Percentiles rank a stretch among this genome's conserved stretches.
Conservation (phyloP, 352 stramenopile genomes). For the Globisporangium radiosum region DNA sequence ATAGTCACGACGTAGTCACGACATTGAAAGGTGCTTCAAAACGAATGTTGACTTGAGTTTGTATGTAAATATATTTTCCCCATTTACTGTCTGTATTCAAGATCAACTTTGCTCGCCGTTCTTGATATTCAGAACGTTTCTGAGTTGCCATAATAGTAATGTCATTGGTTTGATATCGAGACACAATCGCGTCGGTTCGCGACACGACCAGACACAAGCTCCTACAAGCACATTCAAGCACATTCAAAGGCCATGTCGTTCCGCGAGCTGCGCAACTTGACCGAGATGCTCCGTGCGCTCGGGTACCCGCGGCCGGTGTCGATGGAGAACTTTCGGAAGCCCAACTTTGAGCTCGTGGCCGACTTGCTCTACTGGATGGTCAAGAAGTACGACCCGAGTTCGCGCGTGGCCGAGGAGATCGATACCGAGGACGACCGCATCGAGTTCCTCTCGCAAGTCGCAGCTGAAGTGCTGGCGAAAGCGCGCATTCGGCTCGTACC, state of each 20-base stretch:
- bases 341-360: slow-evolving; percentile 96
- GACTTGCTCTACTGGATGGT: slow-evolving; percentile 97
- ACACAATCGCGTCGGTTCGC: no score
- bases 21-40: no score
- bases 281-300: slow-evolving; percentile 93
- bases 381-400: slow-evolving; percentile 87
- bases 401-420: slow-evolving; percentile 89
- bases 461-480: slow-evolving; percentile 81
- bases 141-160: no score
- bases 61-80: no score
- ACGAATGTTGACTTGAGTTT: no score
- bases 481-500: slow-evolving; percentile 91
- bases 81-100: no score
- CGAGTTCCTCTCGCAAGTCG: slow-evolving; percentile 89
- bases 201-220: not conserved
- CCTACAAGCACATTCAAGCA: not conserved
- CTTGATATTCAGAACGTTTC: no score
- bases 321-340: slow-evolving; percentile 93
- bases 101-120: no score
- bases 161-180: no score
- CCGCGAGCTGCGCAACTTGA: slow-evolving; percentile 89
- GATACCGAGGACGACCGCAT: slow-evolving; percentile 94
- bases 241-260: slow-evolving; percentile 54
- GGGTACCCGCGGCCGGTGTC: slow-evolving; percentile 88
- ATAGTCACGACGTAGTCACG: no score